Base-by-base conservation (phyloP, 176 grass and related monocot species). In the Cenchrus americanus region DNA sequence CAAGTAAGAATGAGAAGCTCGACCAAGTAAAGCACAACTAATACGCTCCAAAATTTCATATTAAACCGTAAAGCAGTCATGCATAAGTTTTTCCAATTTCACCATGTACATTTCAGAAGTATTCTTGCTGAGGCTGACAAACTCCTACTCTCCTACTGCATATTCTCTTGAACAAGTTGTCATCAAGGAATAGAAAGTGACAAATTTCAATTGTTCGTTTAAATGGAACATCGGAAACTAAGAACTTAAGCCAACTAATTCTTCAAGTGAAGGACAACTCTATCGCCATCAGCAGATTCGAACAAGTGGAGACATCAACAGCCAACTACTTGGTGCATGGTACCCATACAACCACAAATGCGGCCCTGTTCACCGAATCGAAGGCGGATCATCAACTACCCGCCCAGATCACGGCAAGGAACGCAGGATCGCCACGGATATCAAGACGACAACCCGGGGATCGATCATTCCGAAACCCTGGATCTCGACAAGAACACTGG, bases 241-340 rank as follows among this genome's bases (percentile, higher is more conserved):
- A 24, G 1, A 43, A 82, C 24, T 13, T 5, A 67, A 49, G 66
- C 42, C 34, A 51, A 77, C 37, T 48, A 43, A 3, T 26, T 60
- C 19, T 57, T 6, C 48, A 71, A 77, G 69, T 65, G 71, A 55
- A 64, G 18, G 21, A 57, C 80, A 79, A 86, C 47, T 83, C 57
- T 27, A 75, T 89, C 88, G 23, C 57, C 64, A 82, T 89, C 78
- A 86, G 50, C 21, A 47, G 59, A 76, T 82, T 78, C 66, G 32
- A 89, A 82, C 58, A 58, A 64, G 71, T 27, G 22, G 26, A 77
- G 57, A 66, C 62, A 68, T 66, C 64, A 86, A 65, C 88, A 86
- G 47, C 23, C 66, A 66, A 79, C 13, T 52, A 61, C 30, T 73
- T 73, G 34, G 48, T 73, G 12, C 66, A 77, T 30, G 23, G 26